Evolutionary conservation across 2,329 filamentous ascomycete genomes (phyloP).

Genomic region (Fusarium protoensiforme): DNA sequence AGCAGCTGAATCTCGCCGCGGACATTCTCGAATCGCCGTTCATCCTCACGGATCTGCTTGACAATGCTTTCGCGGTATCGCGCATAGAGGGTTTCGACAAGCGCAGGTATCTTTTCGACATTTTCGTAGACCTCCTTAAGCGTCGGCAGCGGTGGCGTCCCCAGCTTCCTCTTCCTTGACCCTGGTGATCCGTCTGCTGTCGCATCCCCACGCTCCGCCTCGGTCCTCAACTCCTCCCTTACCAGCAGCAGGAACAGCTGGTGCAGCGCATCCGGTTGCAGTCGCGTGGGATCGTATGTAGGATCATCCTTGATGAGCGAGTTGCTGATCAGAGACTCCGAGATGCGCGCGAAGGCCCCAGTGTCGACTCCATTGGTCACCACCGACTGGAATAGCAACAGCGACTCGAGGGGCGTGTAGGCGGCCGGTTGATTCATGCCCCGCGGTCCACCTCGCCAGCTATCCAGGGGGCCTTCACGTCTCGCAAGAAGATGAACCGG

Average conservation of each 20-base stretch:
- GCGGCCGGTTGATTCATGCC: constrained; percentile 68
- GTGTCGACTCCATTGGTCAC: constrained; percentile 73
- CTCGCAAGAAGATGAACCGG: constrained; percentile 64
- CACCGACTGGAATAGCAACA: constrained; percentile 86
- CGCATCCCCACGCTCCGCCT: constrained; percentile 52
- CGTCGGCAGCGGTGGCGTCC: constrained; percentile 71
- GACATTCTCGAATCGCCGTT: constrained; percentile 72
- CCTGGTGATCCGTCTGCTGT: constrained; percentile 62
- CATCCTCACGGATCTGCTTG: constrained; percentile 78
- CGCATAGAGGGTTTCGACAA: constrained; percentile 80
- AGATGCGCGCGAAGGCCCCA: constrained; percentile 76
- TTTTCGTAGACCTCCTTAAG: constrained; percentile 75
- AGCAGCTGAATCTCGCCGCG: constrained; percentile 76
- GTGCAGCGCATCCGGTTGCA: constrained; percentile 82
- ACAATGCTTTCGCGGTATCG: constrained; percentile 78
- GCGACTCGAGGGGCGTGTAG: constrained; percentile 87
- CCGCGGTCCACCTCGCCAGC: constrained; percentile 65
- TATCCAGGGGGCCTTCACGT: constrained; percentile 66
- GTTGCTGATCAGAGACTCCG: constrained; percentile 79
- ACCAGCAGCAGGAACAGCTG: constrained; percentile 82
- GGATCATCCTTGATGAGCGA: constrained; percentile 75
- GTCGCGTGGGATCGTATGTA: constrained; percentile 77
- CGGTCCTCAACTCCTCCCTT: constrained; percentile 74
- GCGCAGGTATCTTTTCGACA: constrained; percentile 72
- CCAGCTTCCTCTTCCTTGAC: constrained; percentile 80